Base-by-base conservation (phyloP, 2,329 filamentous ascomycete genomes). In the Fusarium sp. region DNA sequence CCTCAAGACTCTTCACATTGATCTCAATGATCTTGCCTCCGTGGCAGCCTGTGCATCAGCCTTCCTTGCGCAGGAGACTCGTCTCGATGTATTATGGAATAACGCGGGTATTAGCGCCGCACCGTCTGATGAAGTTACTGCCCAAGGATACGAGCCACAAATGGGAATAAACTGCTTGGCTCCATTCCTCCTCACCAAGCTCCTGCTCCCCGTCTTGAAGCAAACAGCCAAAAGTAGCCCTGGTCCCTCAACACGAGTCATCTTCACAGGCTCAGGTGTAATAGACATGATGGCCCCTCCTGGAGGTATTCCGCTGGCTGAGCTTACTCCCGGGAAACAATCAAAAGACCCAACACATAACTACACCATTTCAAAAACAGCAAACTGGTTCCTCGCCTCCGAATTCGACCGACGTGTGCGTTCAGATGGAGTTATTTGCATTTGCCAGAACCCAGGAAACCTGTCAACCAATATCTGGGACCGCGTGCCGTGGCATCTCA, bases 51-150 rank as follows among this genome's bases (percentile, higher is more conserved):
- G 83, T 0, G 85, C 80, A 0, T 76, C 80, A 6, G 62, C 60
- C 4, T 87, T 87, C 49, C 52, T 79, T 0, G 50, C 62, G 1
- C 78, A 80, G 7, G 85, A 87, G 61, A 68, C 75, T 4, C 75
- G 80, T 3, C 81, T 87, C 0, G 82, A 87, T 44, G 80, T 87
- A 1, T 76, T 88, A 1, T 83, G 79, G 77, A 84, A 85, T 60
- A 83, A 85, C 13, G 82, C 83, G 0, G 75, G 75, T 0, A 70
- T 49, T 0, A 67, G 71, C 8, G 53, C 56, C 1, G 25, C 25
- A 13, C 62, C 58, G 0, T 5, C 9, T 4, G 7, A 64, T 1
- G 44, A 64, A 19, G 54, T 56, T 11, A 43, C 43, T 2, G 54
- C 60, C 13, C 82, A 84, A 38, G 79, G 78, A 11, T 50, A 82